Evolutionary conservation across 1,284 basidiomycete genomes (phyloP), one percentile per base, ranked within the genome.

Genomic region (Leccinum angustisporum): DNA sequence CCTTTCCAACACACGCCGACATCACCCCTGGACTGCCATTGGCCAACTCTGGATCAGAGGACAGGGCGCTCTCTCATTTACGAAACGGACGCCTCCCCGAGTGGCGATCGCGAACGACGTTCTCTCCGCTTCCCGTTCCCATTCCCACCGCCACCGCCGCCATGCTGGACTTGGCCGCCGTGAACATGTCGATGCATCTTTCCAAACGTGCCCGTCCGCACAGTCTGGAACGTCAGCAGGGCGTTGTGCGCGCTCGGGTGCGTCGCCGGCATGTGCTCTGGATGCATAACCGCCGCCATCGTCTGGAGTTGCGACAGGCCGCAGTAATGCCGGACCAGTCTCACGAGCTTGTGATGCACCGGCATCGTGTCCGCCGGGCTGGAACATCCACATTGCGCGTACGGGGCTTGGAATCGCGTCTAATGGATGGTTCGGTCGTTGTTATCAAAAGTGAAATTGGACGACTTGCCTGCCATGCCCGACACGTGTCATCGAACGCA

Each of bases 301-400:
- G 55, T 54, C 53, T 60, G 69, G 38, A 67, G 52, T 6, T 66
- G 63, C 14, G 68, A 48, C 13, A 63, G 69, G 36, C 64, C 54
- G 6, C 57, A 57, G 61, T 66, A 63, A 21, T 67, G 54, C 27
- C 64, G 65, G 46, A 75, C 58, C 13, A 78, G 64, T 36, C 73
- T 73, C 11, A 68, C 59, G 38, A 78, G 59, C 57, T 68, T 73
- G 56, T 43, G n/a, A 10, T 76, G 68, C 16, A 69, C 58, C 4
- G 74, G 63, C 18, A 69, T 68, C 52, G 68, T 69, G 7, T 71
- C 79, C 1, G 78, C 77, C 4, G 77, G 58, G 0, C 79, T 77
- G 62, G 81, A 83, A 63, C 81, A 83, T 5, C 81, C 81, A 50
- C 82, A 83, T 60, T 81, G 77, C 36, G 72, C 78, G 66, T 83